A percentile compares a stretch with the other conserved stretches of the same genome.
phyloP scores from a whole-genome alignment of 129 eudicot species.

The Chrysanthemum lavandulifolium region DNA sequence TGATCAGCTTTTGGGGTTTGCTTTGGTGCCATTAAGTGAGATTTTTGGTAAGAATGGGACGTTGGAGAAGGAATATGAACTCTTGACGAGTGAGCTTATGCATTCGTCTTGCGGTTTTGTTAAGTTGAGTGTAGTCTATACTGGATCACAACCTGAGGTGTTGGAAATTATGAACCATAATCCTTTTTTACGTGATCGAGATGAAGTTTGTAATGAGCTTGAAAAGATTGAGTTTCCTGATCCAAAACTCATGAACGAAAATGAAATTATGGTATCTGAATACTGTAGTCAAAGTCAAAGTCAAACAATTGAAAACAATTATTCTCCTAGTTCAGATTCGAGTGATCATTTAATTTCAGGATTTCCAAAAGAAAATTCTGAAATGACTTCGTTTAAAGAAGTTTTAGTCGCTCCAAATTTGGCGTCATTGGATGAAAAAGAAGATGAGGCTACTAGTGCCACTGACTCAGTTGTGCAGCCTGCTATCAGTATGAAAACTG shows the following conservation, averaged over 20 bases:
- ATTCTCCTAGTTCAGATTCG: slow-evolving; percentile 15
- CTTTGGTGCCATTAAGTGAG: slow-evolving; percentile 40
- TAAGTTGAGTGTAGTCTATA: slow-evolving; percentile 34
- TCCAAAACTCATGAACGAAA: slow-evolving; percentile 41
- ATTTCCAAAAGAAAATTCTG: slow-evolving; percentile 16
- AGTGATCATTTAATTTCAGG: slow-evolving; percentile 1
- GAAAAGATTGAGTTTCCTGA: slow-evolving; percentile 46
- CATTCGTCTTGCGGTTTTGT: slow-evolving; percentile 48
- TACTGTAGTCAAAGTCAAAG: slow-evolving; percentile 26
- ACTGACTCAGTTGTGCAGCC: slow-evolving; percentile 4
- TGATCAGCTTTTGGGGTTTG: slow-evolving; percentile 54
- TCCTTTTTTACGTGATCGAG: slow-evolving; percentile 22
- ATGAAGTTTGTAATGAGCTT: slow-evolving; percentile 29
- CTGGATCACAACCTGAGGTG: slow-evolving; percentile 39
- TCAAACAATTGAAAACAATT: slow-evolving; percentile 9
- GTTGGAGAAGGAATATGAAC: slow-evolving; percentile 37
- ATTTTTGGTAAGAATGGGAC: slow-evolving; percentile 32
- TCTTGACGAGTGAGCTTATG: slow-evolving; percentile 37
- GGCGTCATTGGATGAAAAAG: slow-evolving; percentile 27
- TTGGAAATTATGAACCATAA: slow-evolving; percentile 28
- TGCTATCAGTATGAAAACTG: background rate
- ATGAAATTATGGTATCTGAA: slow-evolving; percentile 46
- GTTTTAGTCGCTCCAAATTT: too few species aligned
- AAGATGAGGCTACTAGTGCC: slow-evolving; percentile 13
- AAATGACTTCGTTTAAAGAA: slow-evolving; percentile 24